Evolutionary conservation across 257 asterid species (phyloP), one percentile per base, ranked within the genome.

Genomic region (Plantago elongata): DNA sequence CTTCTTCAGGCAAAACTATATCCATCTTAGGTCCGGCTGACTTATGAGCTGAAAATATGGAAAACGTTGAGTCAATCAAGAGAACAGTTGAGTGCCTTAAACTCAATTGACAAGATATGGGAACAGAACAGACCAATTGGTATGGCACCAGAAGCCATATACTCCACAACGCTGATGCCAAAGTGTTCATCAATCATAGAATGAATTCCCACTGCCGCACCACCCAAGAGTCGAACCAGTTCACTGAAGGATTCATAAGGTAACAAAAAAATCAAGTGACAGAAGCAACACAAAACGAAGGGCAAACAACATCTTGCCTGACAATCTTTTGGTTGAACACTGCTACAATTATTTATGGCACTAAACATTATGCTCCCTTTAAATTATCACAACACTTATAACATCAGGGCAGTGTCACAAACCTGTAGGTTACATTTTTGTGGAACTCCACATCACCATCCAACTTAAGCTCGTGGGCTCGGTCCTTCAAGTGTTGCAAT

Each of bases 11-110:
- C 34, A 82, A 68, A 62, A 93, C 94, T 57, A 93, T 85, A 77
- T 89, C 99, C 97, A 93, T 76, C 82, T 61, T 87, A 15, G 97
- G 97, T 40, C 97, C 99, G 52, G 97, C 99, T 37, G 95, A 93
- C 58, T 82, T 87, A 78, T 93, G 94, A 27, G 99, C 99, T 89
- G 87, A 55, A 17, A 52, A 59, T 16, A 55, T 27, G 43, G 22
- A 29, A 30, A 58, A 59, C 1, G 13, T 17, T 3, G 27, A 7
- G 57, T 45, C 7, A 63, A 10, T 11, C n/a, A 17, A 46, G 69
- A 14, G 12, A 0, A 5, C 27, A 54, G 44, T 22, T 34, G 3
- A 1, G 4, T 34, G 40, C 40, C 8, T 34, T 1, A 34, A 3
- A 34, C 40, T 34, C 7, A n/a, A 22, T n/a, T 18, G 64, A 13